Evolutionary conservation across 2,329 filamentous ascomycete species (phyloP), one percentile per base, ranked within the genome.

Genomic region (Verticillium zaregamsianum): DNA sequence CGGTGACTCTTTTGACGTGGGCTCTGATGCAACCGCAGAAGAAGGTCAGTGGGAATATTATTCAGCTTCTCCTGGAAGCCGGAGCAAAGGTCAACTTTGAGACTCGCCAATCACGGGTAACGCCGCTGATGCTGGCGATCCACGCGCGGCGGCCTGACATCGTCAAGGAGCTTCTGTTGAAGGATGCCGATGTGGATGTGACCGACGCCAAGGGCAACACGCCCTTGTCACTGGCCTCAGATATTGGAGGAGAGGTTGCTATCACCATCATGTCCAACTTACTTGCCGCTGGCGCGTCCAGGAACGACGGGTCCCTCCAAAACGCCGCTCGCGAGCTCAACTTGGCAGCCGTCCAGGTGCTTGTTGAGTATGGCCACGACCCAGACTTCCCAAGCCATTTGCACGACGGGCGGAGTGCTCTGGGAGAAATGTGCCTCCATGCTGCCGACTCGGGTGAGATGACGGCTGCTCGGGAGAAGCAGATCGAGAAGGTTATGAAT

Each of bases 251-350:
- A 15, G 80, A 86, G 0, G 65, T 84, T 14, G 79, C 82, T 0
- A 81, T 81, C 20, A 75, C 78, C 11, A 82, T 86, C 72, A 81
- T 86, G 81, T 75, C 77, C 2, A 80, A 78, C 59, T 71, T 90
- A 1, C 76, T 88, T 5, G 80, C 80, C 0, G 81, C 83, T 0
- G 82, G 84, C 23, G 83, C 85, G 1, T 80, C 82, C 2, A 79
- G 77, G 52, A 86, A 90, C 62, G 88, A 91, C 63, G 87, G 87
- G 0, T 89, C 86, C 1, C 76, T 91, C 3, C 88, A 90, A 67
- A 87, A 89, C 63, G 85, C 87, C 3, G 83, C 87, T 0, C 78
- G 84, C 14, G 80, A 83, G 56, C 76, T 90, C 23, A 85, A 89
- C 65, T 65, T 87, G 0, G 73, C 81, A 14, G 82, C 82, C 1